Evolutionary conservation across 2,329 filamentous ascomycete species (phyloP).

Genomic region (Colletotrichum lentis): DNA sequence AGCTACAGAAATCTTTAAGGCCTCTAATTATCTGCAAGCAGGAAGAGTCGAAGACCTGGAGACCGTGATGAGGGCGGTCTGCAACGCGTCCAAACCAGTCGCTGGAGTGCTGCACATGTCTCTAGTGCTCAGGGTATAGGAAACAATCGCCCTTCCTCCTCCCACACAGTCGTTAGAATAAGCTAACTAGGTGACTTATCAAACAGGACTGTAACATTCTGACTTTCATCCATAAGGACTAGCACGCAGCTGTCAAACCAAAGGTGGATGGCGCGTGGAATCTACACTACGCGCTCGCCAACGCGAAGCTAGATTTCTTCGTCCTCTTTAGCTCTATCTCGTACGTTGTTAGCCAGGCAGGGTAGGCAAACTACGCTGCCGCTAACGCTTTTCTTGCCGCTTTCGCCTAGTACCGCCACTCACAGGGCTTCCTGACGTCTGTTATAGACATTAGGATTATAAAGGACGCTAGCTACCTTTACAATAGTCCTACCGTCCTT

Average conservation of each 20-base stretch:
- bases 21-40: conserved; percentile 55
- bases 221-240: conserved; percentile 42
- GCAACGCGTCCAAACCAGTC: conserved; percentile 45
- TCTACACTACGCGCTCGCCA: conserved; percentile 44
- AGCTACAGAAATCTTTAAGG: conserved; percentile 47
- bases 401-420: conserved; percentile 40
- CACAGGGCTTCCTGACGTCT: conserved; percentile 38
- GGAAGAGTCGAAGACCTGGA: conserved; percentile 46
- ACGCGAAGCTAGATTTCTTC: conserved; percentile 44
- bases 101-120: conserved; percentile 52
- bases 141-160: not conserved
- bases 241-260: conserved; percentile 40
- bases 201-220: not conserved
- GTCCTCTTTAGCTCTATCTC: conserved; percentile 41
- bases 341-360: conserved; percentile 40
- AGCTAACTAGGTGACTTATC: not conserved
- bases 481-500: conserved; percentile 47
- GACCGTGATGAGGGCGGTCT: conserved; percentile 43
- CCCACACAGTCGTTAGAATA: not conserved
- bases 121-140: conserved; percentile 47
- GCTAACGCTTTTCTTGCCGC: conserved; percentile 47
- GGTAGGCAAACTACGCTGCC: conserved; percentile 48
- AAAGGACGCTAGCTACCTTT: conserved; percentile 31
- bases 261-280: conserved; percentile 50
- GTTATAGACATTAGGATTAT: conserved; percentile 34